A percentile compares a stretch with the other conserved stretches of the same genome.
Conservation (phyloP, 805 yeast genomes). For the Kodamaea nitidulidarum region DNA sequence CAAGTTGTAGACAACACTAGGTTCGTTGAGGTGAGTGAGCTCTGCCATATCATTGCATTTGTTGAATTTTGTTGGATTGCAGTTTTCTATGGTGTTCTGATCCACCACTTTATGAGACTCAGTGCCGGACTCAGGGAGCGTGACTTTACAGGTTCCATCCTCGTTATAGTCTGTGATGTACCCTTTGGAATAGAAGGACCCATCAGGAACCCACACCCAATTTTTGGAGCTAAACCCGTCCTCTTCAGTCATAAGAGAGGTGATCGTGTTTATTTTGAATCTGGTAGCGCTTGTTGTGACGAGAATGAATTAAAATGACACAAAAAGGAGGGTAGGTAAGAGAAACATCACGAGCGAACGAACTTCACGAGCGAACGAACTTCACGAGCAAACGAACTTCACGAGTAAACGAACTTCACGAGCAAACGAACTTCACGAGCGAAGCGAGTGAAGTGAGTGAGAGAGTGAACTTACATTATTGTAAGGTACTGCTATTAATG, state of each 20-base stretch:
- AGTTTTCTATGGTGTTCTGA: conserved; percentile 48
- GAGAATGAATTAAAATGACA: not conserved
- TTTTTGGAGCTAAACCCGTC: conserved; percentile 42
- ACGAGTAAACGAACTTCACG: too few species aligned
- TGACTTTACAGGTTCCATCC: conserved; percentile 34
- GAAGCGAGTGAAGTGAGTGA: too few species aligned
- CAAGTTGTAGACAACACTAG: conserved; percentile 87
- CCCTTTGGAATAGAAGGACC: conserved; percentile 56
- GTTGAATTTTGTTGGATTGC: conserved; percentile 88
- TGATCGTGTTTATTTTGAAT: conserved; percentile 1
- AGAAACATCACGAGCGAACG: too few species aligned
- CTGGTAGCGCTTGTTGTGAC: conserved; percentile 1
- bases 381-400: too few species aligned
- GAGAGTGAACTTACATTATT: too few species aligned
- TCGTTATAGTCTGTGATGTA: conserved; percentile 44
- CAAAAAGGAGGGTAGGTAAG: too few species aligned
- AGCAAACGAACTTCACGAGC: too few species aligned
- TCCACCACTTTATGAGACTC: conserved; percentile 41
- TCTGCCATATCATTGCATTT: conserved; percentile 94
- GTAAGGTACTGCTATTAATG: too few species aligned
- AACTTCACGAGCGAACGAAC: too few species aligned
- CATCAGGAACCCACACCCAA: conserved; percentile 70
- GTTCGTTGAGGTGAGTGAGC: conserved; percentile 88
- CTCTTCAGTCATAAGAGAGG: conserved; percentile 19
- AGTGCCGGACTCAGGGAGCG: conserved; percentile 38